Base-by-base conservation (phyloP, 768 basidiomycete species). In the Sporobolomyces phaffii region DNA sequence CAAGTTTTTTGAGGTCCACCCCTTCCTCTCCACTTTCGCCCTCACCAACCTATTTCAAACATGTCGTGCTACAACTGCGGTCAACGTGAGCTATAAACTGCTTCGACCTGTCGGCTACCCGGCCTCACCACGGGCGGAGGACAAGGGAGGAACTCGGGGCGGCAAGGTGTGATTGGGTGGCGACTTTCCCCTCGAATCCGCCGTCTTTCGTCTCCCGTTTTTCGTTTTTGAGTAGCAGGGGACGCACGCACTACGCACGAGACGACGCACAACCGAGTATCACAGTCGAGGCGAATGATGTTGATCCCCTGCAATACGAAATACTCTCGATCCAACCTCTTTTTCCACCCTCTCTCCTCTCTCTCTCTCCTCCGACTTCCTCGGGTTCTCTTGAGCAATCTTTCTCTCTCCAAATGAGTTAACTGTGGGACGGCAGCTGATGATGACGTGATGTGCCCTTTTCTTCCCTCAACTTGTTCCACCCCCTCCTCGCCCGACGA, bases 61-160 rank as follows among this genome's bases (percentile, higher is more conserved):
- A 63, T 69, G 62, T 63, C 62, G 11, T 65, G 64, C 64, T 70
- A 70, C 69, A 66, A 65, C 69, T 70, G 69, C 62, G 69, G 69
- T 47, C 64, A 70, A 56, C 64, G 69, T 65, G 24, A 64, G 69
- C 33, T 20, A 20, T 43, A 40, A 47, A 22, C 26, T n/a, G 41
- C 26, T 22, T 18, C n/a, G 11, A 31, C 10, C 40, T 44, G 38
- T 9, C 38, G 38, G 38, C 43, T 6, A 13, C 9, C 36, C 29
- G 24, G 8, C n/a, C 24, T 28, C 43, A 36, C 20, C 17, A 29
- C 2, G 36, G 36, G 29, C 11, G 38, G 22, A 18, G 33, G 20
- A 45, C 14, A 14, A 33, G 36, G 20, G 57, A 36, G 40, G 31
- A 26, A 49, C 48, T 13, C 26, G 13, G 36, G n/a, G 26, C 15